Evolutionary conservation across 495 filamentous ascomycete species (phyloP).

Genomic region (Podospora comata): DNA sequence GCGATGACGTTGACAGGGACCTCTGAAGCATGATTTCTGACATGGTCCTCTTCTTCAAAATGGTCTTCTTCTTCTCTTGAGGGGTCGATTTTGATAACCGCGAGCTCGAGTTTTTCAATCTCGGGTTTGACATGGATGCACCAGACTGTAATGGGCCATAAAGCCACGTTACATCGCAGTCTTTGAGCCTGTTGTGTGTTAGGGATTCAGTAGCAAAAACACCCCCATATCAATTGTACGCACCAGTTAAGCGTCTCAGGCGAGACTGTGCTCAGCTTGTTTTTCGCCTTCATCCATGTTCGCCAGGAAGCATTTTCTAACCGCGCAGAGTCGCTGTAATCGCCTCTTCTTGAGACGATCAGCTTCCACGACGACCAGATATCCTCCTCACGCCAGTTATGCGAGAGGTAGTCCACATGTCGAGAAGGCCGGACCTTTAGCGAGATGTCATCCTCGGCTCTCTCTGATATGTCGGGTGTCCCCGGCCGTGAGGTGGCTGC

Average conservation of each 20-base stretch:
- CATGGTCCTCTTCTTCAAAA: slow-evolving; percentile 93
- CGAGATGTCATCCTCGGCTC: slow-evolving; percentile 79
- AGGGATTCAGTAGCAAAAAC: slow-evolving; percentile 23
- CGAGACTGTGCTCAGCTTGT: slow-evolving; percentile 78
- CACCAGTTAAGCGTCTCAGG: slow-evolving; percentile 90
- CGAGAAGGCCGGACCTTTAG: slow-evolving; percentile 74
- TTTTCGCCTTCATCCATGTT: slow-evolving; percentile 92
- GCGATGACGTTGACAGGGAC: slow-evolving; percentile 84
- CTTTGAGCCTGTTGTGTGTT: slow-evolving; percentile 70
- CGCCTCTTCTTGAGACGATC: slow-evolving; percentile 71
- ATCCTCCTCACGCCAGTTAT: slow-evolving; percentile 95
- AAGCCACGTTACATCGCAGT: slow-evolving; percentile 96
- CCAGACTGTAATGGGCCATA: slow-evolving; percentile 87
- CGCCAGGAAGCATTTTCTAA: slow-evolving; percentile 97
- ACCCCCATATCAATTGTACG: slow-evolving; percentile 26
- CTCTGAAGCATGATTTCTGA: slow-evolving; percentile 93
- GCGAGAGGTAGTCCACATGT: slow-evolving; percentile 95
- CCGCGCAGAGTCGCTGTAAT: slow-evolving; percentile 75
- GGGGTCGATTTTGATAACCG: slow-evolving; percentile 75
- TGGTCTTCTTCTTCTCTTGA: slow-evolving; percentile 82
- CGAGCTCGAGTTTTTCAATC: slow-evolving; percentile 52
- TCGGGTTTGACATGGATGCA: slow-evolving; percentile 41
- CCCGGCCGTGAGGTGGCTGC: slow-evolving; percentile 47
- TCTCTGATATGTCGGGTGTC: slow-evolving; percentile 42
- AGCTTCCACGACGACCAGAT: slow-evolving; percentile 97